Evolutionary conservation across 2,329 filamentous ascomycete species (phyloP).

Genomic region (Mycosphaerella sp.): DNA sequence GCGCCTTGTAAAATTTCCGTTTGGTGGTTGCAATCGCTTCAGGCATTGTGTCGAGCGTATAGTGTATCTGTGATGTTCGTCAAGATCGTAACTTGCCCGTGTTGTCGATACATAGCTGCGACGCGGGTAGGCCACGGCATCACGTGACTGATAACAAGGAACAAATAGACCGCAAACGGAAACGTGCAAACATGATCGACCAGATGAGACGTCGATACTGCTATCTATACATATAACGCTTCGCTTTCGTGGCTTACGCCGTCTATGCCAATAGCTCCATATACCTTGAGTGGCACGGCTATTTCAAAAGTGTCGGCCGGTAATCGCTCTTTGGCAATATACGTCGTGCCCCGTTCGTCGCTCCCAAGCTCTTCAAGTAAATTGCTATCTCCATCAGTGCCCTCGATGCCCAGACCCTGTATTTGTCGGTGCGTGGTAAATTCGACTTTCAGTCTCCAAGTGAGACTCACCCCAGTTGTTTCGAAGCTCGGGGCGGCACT

Average conservation of each 20-base stretch:
- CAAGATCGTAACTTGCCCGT: no score
- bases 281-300: slow-evolving; percentile 34
- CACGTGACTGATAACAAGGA: no score
- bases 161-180: no score
- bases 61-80: neutral
- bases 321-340: slow-evolving; percentile 33
- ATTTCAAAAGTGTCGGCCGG: slow-evolving; percentile 35
- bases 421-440: slow-evolving; percentile 61
- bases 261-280: slow-evolving; percentile 28
- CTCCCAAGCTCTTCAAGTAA: slow-evolving; percentile 32
- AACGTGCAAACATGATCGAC: no score
- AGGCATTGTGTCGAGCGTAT: slow-evolving; percentile 25
- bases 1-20: slow-evolving; percentile 70
- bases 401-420: slow-evolving; percentile 18
- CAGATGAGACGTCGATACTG: neutral
- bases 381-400: slow-evolving; percentile 50
- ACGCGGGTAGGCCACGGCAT: no score
- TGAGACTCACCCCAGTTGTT: slow-evolving; percentile 77
- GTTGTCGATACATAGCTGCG: no score
- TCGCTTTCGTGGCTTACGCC: slow-evolving; percentile 19
- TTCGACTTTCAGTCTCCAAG: slow-evolving; percentile 85
- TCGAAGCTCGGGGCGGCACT: slow-evolving; percentile 84
- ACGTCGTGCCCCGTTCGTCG: slow-evolving; percentile 33
- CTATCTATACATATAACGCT: slow-evolving; percentile 19
- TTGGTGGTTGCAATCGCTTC: slow-evolving; percentile 68